Evolutionary conservation across 2,329 filamentous ascomycete species (phyloP), one percentile per base, ranked within the genome.

Genomic region (Aschersonia sp.): DNA sequence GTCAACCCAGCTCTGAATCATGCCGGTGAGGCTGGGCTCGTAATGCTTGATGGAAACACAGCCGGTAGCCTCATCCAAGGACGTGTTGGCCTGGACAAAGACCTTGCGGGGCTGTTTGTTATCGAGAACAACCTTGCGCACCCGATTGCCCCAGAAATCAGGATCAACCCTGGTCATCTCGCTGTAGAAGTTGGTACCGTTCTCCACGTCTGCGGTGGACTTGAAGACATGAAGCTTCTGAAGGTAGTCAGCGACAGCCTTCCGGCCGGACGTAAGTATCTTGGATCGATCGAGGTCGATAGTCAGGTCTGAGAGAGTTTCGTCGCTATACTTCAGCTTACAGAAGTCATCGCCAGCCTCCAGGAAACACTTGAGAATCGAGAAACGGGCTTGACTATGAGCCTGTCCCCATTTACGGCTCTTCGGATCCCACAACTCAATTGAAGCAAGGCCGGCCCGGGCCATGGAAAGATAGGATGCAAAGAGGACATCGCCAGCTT

Each of bases 351-450:
- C 78, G n/a, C 84, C 87, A 1, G 89, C 89, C 55, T 85, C 77
- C 20, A 96, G 75, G 75, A 96, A 89, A 56, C 81, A 89, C 60
- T 76, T 80, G 41, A 96, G 70, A 58, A 96, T 95, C 46, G 84
- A 86, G 68, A 89, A 96, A 9, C 89, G 84, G 29, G 89, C 89
- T 66, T 94, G 88, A 67, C 88, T 94, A 61, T 95, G 89, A 53
- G 85, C 78, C 65, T 95, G 89, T 6, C 89, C 89, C 89, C 89
- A 95, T 69, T 94, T 95, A 54, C 81, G 74, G 56, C 77, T 82
- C 69, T 89, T 89, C 5, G 89, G 89, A 59, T 96, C 89, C 89
- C 89, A 97, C 73, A 92, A 88, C 62, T 97, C 91, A 29, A 97
- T 75, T 1, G 89, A 85, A 5, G 82, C 78, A 43, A 98, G 73